Percentiles rank a stretch among this genome's conserved stretches.
Conservation (phyloP, 345 rosid species). For the Rhodamnia rubescens region DNA sequence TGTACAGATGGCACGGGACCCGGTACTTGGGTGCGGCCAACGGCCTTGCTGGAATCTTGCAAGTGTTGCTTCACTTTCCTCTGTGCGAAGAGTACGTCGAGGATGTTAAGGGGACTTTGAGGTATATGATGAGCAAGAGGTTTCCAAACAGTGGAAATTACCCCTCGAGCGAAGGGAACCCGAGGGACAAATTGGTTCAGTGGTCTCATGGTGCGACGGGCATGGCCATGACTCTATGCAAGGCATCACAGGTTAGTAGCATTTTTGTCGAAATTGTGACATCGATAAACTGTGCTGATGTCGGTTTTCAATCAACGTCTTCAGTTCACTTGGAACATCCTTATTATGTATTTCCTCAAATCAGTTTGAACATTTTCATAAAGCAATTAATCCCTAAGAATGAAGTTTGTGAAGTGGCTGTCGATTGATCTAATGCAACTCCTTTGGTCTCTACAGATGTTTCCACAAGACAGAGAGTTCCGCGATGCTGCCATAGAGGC, state of each 20-base stretch:
- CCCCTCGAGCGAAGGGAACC: slow-evolving; percentile 85
- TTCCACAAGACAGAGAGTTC: slow-evolving; percentile 59
- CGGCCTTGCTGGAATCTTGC: slow-evolving; percentile 87
- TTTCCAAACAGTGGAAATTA: slow-evolving; percentile 78
- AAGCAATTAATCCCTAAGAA: too few relatives aligned
- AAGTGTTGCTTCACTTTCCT: slow-evolving; percentile 67
- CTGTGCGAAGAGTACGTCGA: slow-evolving; percentile 38
- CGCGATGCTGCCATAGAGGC: slow-evolving; percentile 86
- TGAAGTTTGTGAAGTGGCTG: not conserved
- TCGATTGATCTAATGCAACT: not conserved
- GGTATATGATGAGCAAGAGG: slow-evolving; percentile 86
- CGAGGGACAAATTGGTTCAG: slow-evolving; percentile 74
- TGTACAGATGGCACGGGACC: slow-evolving; percentile 95
- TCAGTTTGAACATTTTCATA: too few relatives aligned
- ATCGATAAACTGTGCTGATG: not conserved
- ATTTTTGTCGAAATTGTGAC: too few relatives aligned
- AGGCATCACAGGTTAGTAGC: slow-evolving; percentile 62
- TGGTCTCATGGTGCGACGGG: slow-evolving; percentile 90
- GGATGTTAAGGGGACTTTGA: slow-evolving; percentile 67
- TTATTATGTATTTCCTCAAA: not conserved
- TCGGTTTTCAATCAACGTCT: not conserved
- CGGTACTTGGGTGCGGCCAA: slow-evolving; percentile 88
- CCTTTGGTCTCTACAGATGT: slow-evolving; percentile 22
- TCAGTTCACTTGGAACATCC: not conserved
- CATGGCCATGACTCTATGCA: slow-evolving; percentile 64